Evolutionary conservation across 176 grass and related monocot species (phyloP), one percentile per base, ranked within the genome.

Genomic region (Zizania latifolia): DNA sequence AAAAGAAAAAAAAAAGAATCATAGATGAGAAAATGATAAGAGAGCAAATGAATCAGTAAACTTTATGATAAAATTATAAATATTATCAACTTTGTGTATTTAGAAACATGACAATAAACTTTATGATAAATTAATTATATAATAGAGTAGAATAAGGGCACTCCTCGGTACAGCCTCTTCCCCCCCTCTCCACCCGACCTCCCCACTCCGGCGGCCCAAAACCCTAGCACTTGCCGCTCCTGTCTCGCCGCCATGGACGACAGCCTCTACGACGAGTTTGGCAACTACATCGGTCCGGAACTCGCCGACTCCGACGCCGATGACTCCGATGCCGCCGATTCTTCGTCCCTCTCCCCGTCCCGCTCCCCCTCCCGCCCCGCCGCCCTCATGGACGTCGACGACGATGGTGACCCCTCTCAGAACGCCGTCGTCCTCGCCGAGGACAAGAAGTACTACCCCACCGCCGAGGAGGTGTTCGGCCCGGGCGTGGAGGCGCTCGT

Each of bases 401-500:
- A 80, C n/a, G 89, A 83, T 70, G 87, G 87, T 21, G 89, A 83
- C 33, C 68, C 91, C 17, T 70, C 81, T 39, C 87, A 91, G 61
- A 68, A 66, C 64, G 69, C 86, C 58, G 89, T 99, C 41, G 91
- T 99, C 43, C 95, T 99, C 31, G 91, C 95, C 10, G 95, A 99
- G 87, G 95, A 99, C 76, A 99, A 99, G 84, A 99, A 99, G 91
- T 94, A 99, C 68, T 99, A 94, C 82, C 95, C 95, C 76, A 94
- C 95, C 12, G 95, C 95, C 14, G 95, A 99, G 81, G 95, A 99
- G 78, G 95, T 99, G 53, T 99, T 88, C 66, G 95, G 95, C 0
- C 89, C 93, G 14, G 95, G 92, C 71, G 95, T 99, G 24, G 91
- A 99, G 81, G 79, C 95, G 72, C 95, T 99, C 40, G 95, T 99